Base-by-base conservation (phyloP, 176 grass and related monocot genomes). In the Bothriochloa decipiens region DNA sequence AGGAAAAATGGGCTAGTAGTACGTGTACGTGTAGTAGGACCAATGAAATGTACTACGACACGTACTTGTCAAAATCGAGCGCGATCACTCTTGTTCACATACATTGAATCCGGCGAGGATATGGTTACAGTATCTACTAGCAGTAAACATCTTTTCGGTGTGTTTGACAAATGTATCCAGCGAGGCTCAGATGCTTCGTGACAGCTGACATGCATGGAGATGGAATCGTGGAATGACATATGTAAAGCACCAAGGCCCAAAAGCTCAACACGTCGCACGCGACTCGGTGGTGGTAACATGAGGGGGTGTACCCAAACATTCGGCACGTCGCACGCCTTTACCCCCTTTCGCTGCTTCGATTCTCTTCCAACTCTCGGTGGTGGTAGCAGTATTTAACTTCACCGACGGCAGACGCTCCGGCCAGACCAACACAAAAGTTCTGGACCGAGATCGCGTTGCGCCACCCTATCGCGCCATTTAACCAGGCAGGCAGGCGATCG, bases 161-260 rank as follows among this genome's bases (percentile, higher is more conserved):
- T 49, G 46, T 50, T 53, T 7, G 52, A 8, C 27, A 52, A 1
- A 32, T 29, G n/a, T 25, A 65, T 41, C 32, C 47, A 76, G 50
- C 74, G 75, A 47, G 17, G 50, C 8, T 13, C 3, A 25, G 78
- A 81, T 76, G 63, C 71, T 76, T 87, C 71, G 26, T 46, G 83
- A 26, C n/a, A n/a, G n/a, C n/a, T n/a, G n/a, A n/a, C 65, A 25
- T 41, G 58, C n/a, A 25, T 10, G 65, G 26, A 33, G 47, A 68
- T 14, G 32, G 58, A 73, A n/a, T 43, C n/a, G n/a, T n/a, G n/a
- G n/a, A 80, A 66, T 10, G 77, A 23, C 55, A 3, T 3, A 42
- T 40, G 77, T 61, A 81, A 75, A 66, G 60, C 77, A 7, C 4
- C n/a, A 12, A 12, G 28, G 27, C 32, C 35, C 13, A 23, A 16